Percentiles rank a stretch among this genome's conserved stretches.
phyloP scores from a whole-genome alignment of 2,329 filamentous ascomycete genomes.

The Macrophomina phaseolina region DNA sequence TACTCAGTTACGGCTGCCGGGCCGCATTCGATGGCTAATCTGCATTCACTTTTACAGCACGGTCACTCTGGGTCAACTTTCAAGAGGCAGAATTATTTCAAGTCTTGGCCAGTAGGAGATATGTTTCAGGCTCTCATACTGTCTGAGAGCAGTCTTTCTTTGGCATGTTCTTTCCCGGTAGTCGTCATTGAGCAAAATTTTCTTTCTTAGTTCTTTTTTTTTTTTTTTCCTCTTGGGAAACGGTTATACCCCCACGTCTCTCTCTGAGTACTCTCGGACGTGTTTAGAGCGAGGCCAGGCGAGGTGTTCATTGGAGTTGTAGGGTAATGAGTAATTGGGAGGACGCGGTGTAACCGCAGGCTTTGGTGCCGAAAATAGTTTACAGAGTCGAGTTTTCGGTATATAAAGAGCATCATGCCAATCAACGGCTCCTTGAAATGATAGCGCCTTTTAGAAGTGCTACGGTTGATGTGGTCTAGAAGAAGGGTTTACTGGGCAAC shows the following conservation, averaged over 20 bases:
- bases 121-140: not conserved
- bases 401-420: not conserved
- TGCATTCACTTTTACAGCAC: not conserved
- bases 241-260: not conserved
- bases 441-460: too few relatives aligned
- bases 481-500: too few relatives aligned
- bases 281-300: not conserved
- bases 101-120: not conserved
- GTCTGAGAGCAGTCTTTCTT: not conserved
- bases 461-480: too few relatives aligned
- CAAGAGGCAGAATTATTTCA: not conserved
- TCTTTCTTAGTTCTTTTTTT: not conserved
- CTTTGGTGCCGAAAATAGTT: not conserved
- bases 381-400: not conserved
- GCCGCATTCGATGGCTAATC: not conserved
- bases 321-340: slow-evolving; percentile 5
- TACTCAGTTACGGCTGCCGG: too few relatives aligned
- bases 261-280: not conserved
- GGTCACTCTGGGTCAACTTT: too few relatives aligned
- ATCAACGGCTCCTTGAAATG: not conserved
- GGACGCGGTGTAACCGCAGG: not conserved
- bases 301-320: slow-evolving; percentile 5
- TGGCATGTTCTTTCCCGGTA: slow-evolving; percentile 3
- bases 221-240: not conserved
- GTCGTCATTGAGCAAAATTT: not conserved